Conservation (phyloP, 306 rosid genomes). For the Vachellia pachyceras region DNA sequence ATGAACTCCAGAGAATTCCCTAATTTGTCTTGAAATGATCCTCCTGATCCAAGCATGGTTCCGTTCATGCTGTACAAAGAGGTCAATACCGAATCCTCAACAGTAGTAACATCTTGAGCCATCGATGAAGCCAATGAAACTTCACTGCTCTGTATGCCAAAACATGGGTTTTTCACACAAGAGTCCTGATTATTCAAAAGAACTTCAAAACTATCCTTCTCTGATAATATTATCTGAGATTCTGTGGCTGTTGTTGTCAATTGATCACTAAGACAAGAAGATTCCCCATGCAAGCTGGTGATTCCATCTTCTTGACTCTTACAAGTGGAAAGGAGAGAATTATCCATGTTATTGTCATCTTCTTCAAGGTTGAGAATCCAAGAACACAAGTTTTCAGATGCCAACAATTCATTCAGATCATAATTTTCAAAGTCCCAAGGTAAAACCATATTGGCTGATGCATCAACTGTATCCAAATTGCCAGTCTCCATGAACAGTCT, state of each 20-base stretch:
- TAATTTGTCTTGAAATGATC: slow-evolving; percentile 34
- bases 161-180: slow-evolving; percentile 24
- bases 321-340: slow-evolving; percentile 34
- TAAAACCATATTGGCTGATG: slow-evolving; percentile 37
- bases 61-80: slow-evolving; percentile 28
- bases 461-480: slow-evolving; percentile 28
- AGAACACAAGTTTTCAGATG: slow-evolving; percentile 50
- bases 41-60: slow-evolving; percentile 10
- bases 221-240: slow-evolving; percentile 34
- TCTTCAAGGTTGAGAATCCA: slow-evolving; percentile 38
- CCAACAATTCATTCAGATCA: slow-evolving; percentile 57
- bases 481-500: slow-evolving; percentile 52
- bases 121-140: slow-evolving; percentile 57
- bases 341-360: slow-evolving; percentile 29
- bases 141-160: slow-evolving; percentile 48
- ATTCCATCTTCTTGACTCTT: slow-evolving; percentile 31
- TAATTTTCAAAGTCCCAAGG: slow-evolving; percentile 45
- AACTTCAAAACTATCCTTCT: slow-evolving; percentile 12
- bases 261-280: slow-evolving; percentile 38
- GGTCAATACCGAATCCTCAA: slow-evolving; percentile 38
- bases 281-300: slow-evolving; percentile 34
- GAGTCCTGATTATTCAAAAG: slow-evolving; percentile 42
- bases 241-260: slow-evolving; percentile 26
- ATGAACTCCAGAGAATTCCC: not conserved
- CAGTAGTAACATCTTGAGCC: slow-evolving; percentile 41